These are phyloP conservation scores for Carex parvula DNA, from an alignment of 176 grass and related monocot genomes.

Conservation along the genomic window DNA sequence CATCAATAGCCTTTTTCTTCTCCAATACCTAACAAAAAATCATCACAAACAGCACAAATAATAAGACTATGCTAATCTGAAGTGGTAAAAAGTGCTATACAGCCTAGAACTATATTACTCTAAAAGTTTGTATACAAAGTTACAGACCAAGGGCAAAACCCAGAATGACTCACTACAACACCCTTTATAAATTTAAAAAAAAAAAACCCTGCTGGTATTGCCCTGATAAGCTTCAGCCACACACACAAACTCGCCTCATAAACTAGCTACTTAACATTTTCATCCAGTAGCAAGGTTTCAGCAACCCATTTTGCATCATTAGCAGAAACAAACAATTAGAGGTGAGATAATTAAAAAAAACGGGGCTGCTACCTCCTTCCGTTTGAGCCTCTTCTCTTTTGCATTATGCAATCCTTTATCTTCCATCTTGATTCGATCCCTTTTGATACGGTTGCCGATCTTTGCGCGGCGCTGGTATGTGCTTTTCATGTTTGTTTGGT, in stretches of 20 bases:
- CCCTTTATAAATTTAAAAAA: too few species aligned
- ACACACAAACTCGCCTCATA: too few species aligned
- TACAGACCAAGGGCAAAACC: too few species aligned
- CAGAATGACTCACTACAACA: too few species aligned
- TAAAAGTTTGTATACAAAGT: too few species aligned
- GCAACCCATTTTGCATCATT: too few species aligned
- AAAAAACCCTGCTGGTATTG: too few species aligned
- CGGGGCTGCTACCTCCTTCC: conserved; percentile 32
- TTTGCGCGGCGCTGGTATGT: not conserved
- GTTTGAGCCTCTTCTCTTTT: conserved; percentile 42
- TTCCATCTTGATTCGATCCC: conserved; percentile 26
- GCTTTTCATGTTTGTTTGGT: not conserved
- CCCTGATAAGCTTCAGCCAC: too few species aligned
- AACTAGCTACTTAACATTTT: too few species aligned
- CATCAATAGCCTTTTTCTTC: conserved; percentile 56
- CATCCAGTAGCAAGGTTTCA: too few species aligned
- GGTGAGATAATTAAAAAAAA: not conserved
- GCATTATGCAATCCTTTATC: conserved; percentile 14
- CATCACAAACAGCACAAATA: not conserved
- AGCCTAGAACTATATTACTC: too few species aligned
- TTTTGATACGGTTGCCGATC: not conserved
- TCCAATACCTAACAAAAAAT: conserved; percentile 48
- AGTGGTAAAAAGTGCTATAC: not conserved
- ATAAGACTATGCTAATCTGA: not conserved
- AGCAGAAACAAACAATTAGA: not conserved